Evolutionary conservation across 192 early-diverging fungal genomes (phyloP), one percentile per base, ranked within the genome.

Genomic region (Linnemannia schmuckeri): DNA sequence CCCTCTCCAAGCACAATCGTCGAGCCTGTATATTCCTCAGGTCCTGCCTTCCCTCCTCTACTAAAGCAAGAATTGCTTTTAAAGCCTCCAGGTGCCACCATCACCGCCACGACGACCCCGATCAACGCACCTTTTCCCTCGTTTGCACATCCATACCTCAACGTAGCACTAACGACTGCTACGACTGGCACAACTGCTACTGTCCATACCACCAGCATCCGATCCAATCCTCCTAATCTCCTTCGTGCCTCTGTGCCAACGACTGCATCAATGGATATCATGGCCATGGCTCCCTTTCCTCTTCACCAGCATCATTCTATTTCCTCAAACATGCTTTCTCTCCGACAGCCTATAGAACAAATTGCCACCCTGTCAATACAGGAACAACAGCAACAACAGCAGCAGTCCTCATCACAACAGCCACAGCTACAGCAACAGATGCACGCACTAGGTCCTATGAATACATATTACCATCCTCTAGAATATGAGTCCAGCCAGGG

Each of bases 191-290:
- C 68, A 44, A 20, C 76, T 24, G 18, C 69, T n/a, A 30, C 69
- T 24, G 37, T 68, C 30, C n/a, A 72, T 2, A 38, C 69, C 37
- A 42, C 73, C 47, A 74, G 46, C 27, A 61, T 38, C 49, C 73
- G 55, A 73, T 55, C 79, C 17, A 20, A 40, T 20, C 72, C 71
- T 40, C 75, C 70, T 10, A 74, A 74, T 17, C 76, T 87, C 27
- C 30, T 87, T 41, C 68, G 66, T 52, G 57, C 76, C 4, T 68
- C 79, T 55, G 72, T 74, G 46, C 72, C 76, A 30, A 81, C 70
- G 22, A 81, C 76, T 20, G 70, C 79, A 20, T 74, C 85, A 22
- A 87, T 87, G 85, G 80, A 87, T 78, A 69, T 87, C 79, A 42
- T 81, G 76, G 75, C 83, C 57, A 77, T 77, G 42, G 63, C 76